Conservation (phyloP, 768 basidiomycete genomes). For the Fomitopsis pulvina region DNA sequence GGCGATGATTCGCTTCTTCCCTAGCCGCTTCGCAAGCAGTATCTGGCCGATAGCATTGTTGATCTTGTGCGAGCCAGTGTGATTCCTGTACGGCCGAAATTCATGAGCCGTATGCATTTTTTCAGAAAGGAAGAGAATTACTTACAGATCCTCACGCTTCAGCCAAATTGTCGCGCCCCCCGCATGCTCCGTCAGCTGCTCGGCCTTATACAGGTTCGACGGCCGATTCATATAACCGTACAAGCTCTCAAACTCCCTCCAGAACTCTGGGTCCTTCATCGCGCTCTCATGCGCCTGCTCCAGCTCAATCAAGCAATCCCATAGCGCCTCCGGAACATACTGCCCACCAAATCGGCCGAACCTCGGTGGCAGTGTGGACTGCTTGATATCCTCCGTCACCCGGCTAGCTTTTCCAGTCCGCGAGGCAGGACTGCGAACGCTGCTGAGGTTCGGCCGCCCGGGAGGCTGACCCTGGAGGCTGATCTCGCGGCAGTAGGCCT, state of each 20-base stretch:
- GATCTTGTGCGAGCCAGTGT: conserved; percentile 98
- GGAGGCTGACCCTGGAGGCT: conserved; percentile 35
- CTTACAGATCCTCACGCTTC: conserved; percentile 89
- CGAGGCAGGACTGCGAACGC: conserved; percentile 22
- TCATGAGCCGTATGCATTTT: conserved; percentile 4
- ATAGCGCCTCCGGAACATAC: conserved; percentile 94
- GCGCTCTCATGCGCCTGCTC: conserved; percentile 88
- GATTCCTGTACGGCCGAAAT: conserved; percentile 53
- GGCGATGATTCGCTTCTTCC: conserved; percentile 95
- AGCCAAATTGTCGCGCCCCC: conserved; percentile 97
- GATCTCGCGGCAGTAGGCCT: conserved; percentile 71
- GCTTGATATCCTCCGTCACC: conserved; percentile 24
- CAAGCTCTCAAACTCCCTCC: conserved; percentile 83
- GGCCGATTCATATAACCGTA: conserved; percentile 96
- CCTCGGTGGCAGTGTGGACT: conserved; percentile 58
- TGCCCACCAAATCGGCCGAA: conserved; percentile 97
- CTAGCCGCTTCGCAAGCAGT: conserved; percentile 85
- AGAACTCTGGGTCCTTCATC: conserved; percentile 82
- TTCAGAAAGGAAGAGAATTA: conserved; percentile 3
- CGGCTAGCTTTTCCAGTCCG: conserved; percentile 18
- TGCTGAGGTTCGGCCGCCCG: conserved; percentile 6
- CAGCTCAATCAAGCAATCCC: conserved; percentile 86
- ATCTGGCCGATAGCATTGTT: conserved; percentile 99
- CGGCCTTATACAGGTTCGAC: conserved; percentile 85
- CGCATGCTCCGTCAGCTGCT: conserved; percentile 81